Percentiles rank a stretch among this genome's conserved stretches.
Evolutionary conservation across 202 grass and related monocot species (phyloP).

Genomic region (Cymbopogon flexuosus): DNA sequence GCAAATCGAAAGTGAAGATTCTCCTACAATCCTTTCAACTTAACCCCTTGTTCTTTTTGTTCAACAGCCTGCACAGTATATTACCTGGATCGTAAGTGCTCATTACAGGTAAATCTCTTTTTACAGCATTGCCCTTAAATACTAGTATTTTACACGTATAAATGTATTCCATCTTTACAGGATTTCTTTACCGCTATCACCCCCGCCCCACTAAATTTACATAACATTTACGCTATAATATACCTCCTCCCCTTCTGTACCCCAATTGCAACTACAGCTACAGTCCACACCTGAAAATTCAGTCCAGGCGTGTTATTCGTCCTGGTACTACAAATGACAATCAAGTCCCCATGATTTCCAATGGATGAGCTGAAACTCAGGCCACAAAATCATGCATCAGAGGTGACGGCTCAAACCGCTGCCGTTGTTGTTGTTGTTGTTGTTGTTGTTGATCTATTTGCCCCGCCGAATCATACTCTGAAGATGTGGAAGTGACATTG

Average conservation of each 20-base stretch:
- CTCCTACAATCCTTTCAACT: not conserved
- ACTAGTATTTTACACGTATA: conserved; percentile 46
- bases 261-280: conserved; percentile 63
- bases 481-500: not conserved
- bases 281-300: conserved; percentile 42
- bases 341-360: not conserved
- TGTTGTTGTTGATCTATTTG: conserved; percentile 53
- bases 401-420: conserved; percentile 44
- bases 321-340: conserved; percentile 52
- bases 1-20: conserved; percentile 18
- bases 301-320: conserved; percentile 45
- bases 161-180: conserved; percentile 71
- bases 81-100: conserved; percentile 6
- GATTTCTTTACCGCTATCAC: conserved; percentile 55
- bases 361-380: conserved; percentile 26
- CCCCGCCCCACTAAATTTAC: conserved; percentile 45
- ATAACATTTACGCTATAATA: conserved; percentile 73
- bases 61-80: conserved; percentile 16
- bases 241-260: conserved; percentile 55
- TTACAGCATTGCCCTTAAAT: conserved; percentile 33
- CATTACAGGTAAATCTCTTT: conserved; percentile 21
- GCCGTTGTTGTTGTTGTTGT: conserved; percentile 50
- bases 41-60: not conserved
- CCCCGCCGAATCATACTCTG: conserved; percentile 35
- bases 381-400: conserved; percentile 89